Percentiles rank a stretch among this genome's conserved stretches.
Conservation (phyloP, 2,329 filamentous ascomycete species). For the Beauveria scarabaeidicola region DNA sequence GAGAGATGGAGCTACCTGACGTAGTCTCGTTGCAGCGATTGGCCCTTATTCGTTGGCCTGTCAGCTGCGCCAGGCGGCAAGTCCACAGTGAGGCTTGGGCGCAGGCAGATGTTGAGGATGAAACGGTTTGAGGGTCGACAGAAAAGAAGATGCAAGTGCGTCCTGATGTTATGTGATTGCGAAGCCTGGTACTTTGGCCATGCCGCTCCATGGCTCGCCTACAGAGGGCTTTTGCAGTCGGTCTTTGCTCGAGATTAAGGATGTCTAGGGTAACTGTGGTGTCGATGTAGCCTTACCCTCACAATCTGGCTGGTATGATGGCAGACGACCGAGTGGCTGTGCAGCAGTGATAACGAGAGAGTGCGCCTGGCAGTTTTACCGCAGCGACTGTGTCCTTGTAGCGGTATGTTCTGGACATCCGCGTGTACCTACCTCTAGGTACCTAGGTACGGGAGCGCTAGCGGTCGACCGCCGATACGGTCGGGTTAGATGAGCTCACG, state of each 20-base stretch:
- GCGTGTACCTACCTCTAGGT: too few species aligned
- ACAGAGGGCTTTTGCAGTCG: background rate
- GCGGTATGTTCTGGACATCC: too few species aligned
- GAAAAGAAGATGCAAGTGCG: background rate
- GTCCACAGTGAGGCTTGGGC: background rate
- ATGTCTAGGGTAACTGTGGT: too few species aligned
- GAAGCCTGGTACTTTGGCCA: background rate
- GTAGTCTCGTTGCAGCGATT: background rate
- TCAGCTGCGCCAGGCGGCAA: background rate
- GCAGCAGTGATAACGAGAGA: too few species aligned
- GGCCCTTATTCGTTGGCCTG: background rate
- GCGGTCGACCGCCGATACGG: too few species aligned
- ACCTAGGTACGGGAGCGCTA: too few species aligned
- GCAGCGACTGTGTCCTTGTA: too few species aligned
- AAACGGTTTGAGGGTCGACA: background rate
- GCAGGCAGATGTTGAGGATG: background rate
- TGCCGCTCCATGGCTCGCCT: background rate
- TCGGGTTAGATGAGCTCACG: too few species aligned
- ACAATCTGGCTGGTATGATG: too few species aligned
- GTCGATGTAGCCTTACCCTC: too few species aligned
- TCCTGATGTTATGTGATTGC: background rate
- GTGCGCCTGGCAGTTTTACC: too few species aligned
- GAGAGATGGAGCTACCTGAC: constrained; percentile 2
- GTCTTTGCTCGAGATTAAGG: background rate
- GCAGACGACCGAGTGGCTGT: too few species aligned